A percentile compares a stretch with the other conserved stretches of the same genome.
These are phyloP conservation scores for Yueomyces sp. DNA, from an alignment of 805 yeast species.

Conservation along the genomic window DNA sequence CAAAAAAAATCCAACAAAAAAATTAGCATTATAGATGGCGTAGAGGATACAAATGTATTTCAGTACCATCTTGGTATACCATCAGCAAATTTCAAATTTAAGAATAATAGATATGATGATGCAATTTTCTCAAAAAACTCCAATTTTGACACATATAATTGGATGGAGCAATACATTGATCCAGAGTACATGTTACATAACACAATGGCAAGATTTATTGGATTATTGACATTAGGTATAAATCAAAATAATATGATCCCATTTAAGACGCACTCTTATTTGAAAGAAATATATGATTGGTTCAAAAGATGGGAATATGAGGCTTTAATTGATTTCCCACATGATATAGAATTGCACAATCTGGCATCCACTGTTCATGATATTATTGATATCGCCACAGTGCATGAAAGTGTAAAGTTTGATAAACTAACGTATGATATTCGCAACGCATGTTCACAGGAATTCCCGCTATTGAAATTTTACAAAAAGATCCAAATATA, in stretches of 20 bases:
- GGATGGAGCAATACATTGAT: slow-evolving; percentile 42
- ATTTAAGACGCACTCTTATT: slow-evolving; percentile 34
- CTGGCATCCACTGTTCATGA: slow-evolving; percentile 4
- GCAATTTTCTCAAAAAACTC: slow-evolving; percentile 48
- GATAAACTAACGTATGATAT: slow-evolving; percentile 37
- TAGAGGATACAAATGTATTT: slow-evolving; percentile 44
- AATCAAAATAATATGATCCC: slow-evolving; percentile 45
- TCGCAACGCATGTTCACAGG: slow-evolving; percentile 40
- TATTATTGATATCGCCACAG: slow-evolving; percentile 2
- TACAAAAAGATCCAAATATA: slow-evolving; percentile 46
- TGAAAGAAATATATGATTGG: slow-evolving; percentile 28
- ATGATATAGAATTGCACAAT: slow-evolving; percentile 8
- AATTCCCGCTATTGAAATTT: slow-evolving; percentile 67
- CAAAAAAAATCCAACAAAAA: slow-evolving; percentile 23
- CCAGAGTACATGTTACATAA: slow-evolving; percentile 41
- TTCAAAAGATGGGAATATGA: slow-evolving; percentile 18
- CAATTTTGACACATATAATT: slow-evolving; percentile 41
- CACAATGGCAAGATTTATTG: slow-evolving; percentile 44
- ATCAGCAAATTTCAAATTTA: slow-evolving; percentile 37
- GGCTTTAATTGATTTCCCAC: slow-evolving; percentile 14
- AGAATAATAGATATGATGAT: slow-evolving; percentile 25
- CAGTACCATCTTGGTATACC: slow-evolving; percentile 61
- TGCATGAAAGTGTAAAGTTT: slow-evolving; percentile 25
- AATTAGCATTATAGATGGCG: slow-evolving; percentile 33
- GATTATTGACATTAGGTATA: slow-evolving; percentile 39